Evolutionary conservation across 192 early-diverging fungal species (phyloP).

Genomic region (Coemansia sp.): DNA sequence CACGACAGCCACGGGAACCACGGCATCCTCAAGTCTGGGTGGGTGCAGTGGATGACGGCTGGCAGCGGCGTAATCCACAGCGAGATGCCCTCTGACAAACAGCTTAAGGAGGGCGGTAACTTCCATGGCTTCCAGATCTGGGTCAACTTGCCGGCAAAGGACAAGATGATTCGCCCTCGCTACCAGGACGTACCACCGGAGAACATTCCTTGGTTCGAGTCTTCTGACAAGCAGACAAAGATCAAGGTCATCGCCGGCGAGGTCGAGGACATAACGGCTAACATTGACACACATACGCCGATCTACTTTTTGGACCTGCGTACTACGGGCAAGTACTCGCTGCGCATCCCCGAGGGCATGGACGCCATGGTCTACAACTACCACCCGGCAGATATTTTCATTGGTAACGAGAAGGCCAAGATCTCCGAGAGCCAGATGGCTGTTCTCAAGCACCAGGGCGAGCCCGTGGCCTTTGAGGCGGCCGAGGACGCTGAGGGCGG

Average conservation of each 20-base stretch:
- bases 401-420: constrained; percentile 50
- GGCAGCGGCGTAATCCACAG: constrained; percentile 75
- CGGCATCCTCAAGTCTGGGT: constrained; percentile 68
- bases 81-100: constrained; percentile 66
- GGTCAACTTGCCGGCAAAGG: constrained; percentile 74
- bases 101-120: constrained; percentile 46
- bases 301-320: constrained; percentile 80
- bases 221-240: constrained; percentile 38
- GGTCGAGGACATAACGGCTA: constrained; percentile 67
- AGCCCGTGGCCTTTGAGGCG: constrained; percentile 43
- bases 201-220: constrained; percentile 65
- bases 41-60: constrained; percentile 81
- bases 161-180: constrained; percentile 70
- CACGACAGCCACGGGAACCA: constrained; percentile 78
- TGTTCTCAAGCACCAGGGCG: constrained; percentile 39
- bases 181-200: constrained; percentile 73
- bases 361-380: constrained; percentile 55
- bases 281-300: constrained; percentile 76
- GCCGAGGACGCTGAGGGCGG: constrained; percentile 25
- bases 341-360: constrained; percentile 57
- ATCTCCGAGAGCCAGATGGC: constrained; percentile 46
- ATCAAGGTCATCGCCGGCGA: constrained; percentile 92
- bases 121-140: constrained; percentile 71
- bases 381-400: constrained; percentile 27
- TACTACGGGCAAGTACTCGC: constrained; percentile 59